Percentiles rank a stretch among this genome's conserved stretches.
Conservation (phyloP, 192 early-diverging fungal genomes). For the Funneliformis mosseae region DNA sequence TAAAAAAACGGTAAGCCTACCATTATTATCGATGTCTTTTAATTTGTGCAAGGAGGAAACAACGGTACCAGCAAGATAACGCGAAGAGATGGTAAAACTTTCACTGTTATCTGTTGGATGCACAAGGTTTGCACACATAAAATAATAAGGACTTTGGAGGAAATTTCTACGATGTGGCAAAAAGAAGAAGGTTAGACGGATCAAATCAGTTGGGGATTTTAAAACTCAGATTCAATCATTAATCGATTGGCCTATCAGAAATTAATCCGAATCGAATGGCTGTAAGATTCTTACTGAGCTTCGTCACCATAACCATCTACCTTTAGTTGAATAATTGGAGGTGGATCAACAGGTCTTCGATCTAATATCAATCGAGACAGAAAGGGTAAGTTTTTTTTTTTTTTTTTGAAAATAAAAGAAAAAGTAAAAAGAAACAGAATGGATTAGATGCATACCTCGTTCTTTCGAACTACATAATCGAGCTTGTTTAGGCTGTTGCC, state of each 20-base stretch:
- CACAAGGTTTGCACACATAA: conserved; percentile 92
- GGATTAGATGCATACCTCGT: conserved; percentile 62
- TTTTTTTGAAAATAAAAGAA: no score
- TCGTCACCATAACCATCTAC: conserved; percentile 38
- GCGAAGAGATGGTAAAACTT: conserved; percentile 66
- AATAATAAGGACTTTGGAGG: conserved; percentile 83
- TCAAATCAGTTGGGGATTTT: background rate
- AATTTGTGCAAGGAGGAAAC: conserved; percentile 87
- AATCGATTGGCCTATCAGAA: background rate
- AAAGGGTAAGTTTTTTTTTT: no score
- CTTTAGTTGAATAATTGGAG: conserved; percentile 68
- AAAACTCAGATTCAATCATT: background rate
- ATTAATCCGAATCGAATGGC: no score
- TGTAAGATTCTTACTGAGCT: conserved; percentile 38
- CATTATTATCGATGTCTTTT: conserved; percentile 76
- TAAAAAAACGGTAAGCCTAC: conserved; percentile 21
- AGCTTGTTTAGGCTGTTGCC: conserved; percentile 84
- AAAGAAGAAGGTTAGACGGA: conserved; percentile 1
- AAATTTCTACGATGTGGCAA: conserved; percentile 38
- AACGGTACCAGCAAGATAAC: conserved; percentile 83
- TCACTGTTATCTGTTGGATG: conserved; percentile 65
- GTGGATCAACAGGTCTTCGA: conserved; percentile 77
- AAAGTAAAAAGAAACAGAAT: no score
- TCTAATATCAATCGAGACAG: conserved; percentile 45
- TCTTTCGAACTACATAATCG: conserved; percentile 90